These are phyloP conservation scores for Rhytidhysteron rufulum DNA, from an alignment of 2,329 filamentous ascomycete genomes.

Conservation along the genomic window DNA sequence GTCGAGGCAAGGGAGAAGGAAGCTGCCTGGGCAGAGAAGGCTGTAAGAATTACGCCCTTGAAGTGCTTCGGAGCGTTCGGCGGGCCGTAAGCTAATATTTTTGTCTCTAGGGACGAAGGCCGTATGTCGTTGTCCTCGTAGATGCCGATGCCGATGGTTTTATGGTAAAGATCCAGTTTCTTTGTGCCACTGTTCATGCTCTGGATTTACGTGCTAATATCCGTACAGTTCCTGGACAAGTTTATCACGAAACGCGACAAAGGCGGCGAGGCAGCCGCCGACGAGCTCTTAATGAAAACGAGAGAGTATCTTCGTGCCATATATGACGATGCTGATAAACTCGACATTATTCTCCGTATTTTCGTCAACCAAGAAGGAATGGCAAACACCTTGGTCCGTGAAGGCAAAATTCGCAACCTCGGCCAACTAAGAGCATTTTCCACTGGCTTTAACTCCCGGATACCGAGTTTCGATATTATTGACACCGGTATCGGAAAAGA, in stretches of 20 bases:
- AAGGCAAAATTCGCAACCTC: conserved; percentile 32
- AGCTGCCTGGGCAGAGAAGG: conserved; percentile 14
- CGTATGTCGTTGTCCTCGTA: conserved; percentile 34
- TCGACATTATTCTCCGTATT: conserved; percentile 32
- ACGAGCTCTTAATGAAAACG: conserved; percentile 29
- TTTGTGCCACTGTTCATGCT: not conserved
- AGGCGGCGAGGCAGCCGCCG: conserved; percentile 31
- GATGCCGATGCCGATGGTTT: conserved; percentile 36
- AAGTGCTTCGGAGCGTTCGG: too few relatives aligned
- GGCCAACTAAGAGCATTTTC: conserved; percentile 32
- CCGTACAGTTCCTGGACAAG: conserved; percentile 32
- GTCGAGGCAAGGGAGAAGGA: conserved; percentile 28
- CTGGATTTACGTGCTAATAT: not conserved
- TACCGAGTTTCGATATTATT: conserved; percentile 34
- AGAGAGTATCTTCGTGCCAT: conserved; percentile 33
- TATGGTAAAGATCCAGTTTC: conserved; percentile 18
- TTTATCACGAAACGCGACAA: conserved; percentile 32
- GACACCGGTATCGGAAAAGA: conserved; percentile 35
- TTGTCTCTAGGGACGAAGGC: too few relatives aligned
- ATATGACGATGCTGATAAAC: conserved; percentile 29
- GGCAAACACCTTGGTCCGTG: conserved; percentile 32
- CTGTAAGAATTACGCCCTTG: not conserved
- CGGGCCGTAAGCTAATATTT: too few relatives aligned
- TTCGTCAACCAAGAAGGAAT: conserved; percentile 36
- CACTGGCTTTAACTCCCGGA: conserved; percentile 33